A percentile compares a stretch with the other conserved stretches of the same genome.
Conservation (phyloP, 495 filamentous ascomycete species). For the Apodospora peruviana region DNA sequence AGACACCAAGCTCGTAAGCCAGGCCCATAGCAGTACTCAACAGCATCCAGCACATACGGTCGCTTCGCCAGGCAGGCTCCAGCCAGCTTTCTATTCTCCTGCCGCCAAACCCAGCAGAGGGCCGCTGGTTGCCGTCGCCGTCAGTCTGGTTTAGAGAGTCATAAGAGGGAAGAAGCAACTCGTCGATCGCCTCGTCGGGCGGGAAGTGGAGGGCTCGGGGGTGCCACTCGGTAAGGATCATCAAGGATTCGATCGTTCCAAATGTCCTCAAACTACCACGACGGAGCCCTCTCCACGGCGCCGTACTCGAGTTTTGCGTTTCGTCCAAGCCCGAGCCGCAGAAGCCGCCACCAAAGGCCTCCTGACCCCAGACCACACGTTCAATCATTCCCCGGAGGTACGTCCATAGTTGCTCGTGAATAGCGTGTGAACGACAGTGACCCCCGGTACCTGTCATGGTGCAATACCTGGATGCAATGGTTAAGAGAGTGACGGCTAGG, state of each 20-base stretch:
- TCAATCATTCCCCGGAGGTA: slow-evolving; percentile 93
- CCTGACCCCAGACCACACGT: slow-evolving; percentile 89
- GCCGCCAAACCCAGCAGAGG: slow-evolving; percentile 51
- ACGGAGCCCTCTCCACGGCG: slow-evolving; percentile 50
- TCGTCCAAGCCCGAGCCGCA: slow-evolving; percentile 68
- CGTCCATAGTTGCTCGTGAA: slow-evolving; percentile 94
- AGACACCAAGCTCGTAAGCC: slow-evolving; percentile 90
- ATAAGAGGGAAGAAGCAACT: slow-evolving; percentile 48
- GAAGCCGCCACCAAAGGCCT: slow-evolving; percentile 85
- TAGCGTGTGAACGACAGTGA: slow-evolving; percentile 76
- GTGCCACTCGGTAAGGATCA: slow-evolving; percentile 96
- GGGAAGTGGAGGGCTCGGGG: slow-evolving; percentile 93
- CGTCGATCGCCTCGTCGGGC: slow-evolving; percentile 68
- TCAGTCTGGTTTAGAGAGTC: slow-evolving; percentile 41
- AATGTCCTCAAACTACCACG: slow-evolving; percentile 82
- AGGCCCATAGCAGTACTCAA: slow-evolving; percentile 84
- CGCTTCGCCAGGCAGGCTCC: slow-evolving; percentile 92
- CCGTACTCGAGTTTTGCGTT: slow-evolving; percentile 57
- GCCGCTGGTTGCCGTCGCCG: slow-evolving; percentile 38
- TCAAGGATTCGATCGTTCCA: slow-evolving; percentile 86
- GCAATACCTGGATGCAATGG: slow-evolving; percentile 82
- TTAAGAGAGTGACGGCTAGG: slow-evolving; percentile 81
- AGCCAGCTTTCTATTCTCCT: slow-evolving; percentile 88
- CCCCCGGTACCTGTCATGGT: slow-evolving; percentile 74
- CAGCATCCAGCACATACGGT: slow-evolving; percentile 98